Evolutionary conservation across 129 eudicot species (phyloP).

Genomic region (Mikania micrantha): DNA sequence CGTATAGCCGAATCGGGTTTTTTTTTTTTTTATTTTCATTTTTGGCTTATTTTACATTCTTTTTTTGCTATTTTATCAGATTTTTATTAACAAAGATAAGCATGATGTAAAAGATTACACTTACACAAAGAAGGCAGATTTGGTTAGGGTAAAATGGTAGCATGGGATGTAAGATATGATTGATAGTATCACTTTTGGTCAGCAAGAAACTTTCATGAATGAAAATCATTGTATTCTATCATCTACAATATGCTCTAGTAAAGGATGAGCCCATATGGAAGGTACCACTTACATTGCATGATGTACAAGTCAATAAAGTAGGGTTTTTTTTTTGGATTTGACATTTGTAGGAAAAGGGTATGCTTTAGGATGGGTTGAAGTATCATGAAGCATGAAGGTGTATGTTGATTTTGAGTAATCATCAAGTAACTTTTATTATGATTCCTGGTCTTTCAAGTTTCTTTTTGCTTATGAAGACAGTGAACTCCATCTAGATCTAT

Average conservation of each 20-base stretch:
- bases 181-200: slow-evolving; percentile 22
- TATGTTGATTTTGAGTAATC: slow-evolving; percentile 25
- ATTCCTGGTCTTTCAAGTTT: slow-evolving; percentile 37
- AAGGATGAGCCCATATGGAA: slow-evolving; percentile 14
- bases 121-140: slow-evolving; percentile 10
- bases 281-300: slow-evolving; percentile 11
- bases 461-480: slow-evolving; percentile 18
- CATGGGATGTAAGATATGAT: slow-evolving; percentile 50
- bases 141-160: slow-evolving; percentile 18
- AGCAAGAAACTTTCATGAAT: slow-evolving; percentile 30
- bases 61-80: no score
- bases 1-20: slow-evolving; percentile 4
- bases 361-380: background rate
- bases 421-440: slow-evolving; percentile 21
- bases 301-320: slow-evolving; percentile 18
- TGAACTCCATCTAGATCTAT: slow-evolving; percentile 12
- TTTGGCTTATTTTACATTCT: background rate
- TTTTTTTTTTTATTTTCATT: slow-evolving; percentile 13
- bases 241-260: slow-evolving; percentile 2
- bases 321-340: background rate
- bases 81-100: slow-evolving; percentile 1
- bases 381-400: slow-evolving; percentile 15
- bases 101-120: slow-evolving; percentile 5
- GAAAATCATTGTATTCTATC: slow-evolving; percentile 39
- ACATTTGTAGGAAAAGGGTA: slow-evolving; percentile 1